Conservation (phyloP, 148 eudicot species). For the Rhododendron henanense region DNA sequence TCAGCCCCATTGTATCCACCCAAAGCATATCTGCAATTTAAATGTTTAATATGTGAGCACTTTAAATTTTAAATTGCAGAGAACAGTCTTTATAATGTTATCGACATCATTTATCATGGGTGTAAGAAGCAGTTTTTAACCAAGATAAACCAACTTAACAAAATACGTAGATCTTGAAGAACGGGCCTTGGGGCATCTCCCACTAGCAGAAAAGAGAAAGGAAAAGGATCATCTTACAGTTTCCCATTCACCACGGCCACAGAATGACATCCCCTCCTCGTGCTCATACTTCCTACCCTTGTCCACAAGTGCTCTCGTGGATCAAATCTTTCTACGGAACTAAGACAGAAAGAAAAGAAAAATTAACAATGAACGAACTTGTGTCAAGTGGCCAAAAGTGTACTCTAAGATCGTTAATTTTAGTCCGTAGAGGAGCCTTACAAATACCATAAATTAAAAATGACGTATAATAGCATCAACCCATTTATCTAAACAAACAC, state of each 20-base stretch:
- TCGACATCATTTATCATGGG: background rate
- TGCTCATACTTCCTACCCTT: slow-evolving; percentile 43
- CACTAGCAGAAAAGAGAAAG: background rate
- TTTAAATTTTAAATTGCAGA: no score
- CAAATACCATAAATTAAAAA: background rate
- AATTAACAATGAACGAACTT: no score
- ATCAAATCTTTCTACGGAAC: slow-evolving; percentile 73
- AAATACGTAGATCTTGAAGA: background rate
- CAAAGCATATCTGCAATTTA: slow-evolving; percentile 51
- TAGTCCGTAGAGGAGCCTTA: background rate
- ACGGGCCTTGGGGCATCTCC: background rate
- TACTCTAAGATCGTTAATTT: background rate
- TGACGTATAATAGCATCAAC: background rate
- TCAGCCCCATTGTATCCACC: slow-evolving; percentile 61
- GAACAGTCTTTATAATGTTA: background rate
- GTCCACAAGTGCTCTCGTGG: slow-evolving; percentile 62
- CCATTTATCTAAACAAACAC: background rate
- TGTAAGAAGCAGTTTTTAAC: no score
- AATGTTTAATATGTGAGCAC: background rate
- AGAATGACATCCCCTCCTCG: slow-evolving; percentile 68
- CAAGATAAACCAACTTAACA: background rate
- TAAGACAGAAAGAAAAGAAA: slow-evolving; percentile 19
- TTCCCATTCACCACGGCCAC: slow-evolving; percentile 56
- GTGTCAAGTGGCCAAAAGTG: background rate
- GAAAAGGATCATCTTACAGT: slow-evolving; percentile 41